Conservation (phyloP, 2,329 filamentous ascomycete species). For the Colletotrichum falcatum region DNA sequence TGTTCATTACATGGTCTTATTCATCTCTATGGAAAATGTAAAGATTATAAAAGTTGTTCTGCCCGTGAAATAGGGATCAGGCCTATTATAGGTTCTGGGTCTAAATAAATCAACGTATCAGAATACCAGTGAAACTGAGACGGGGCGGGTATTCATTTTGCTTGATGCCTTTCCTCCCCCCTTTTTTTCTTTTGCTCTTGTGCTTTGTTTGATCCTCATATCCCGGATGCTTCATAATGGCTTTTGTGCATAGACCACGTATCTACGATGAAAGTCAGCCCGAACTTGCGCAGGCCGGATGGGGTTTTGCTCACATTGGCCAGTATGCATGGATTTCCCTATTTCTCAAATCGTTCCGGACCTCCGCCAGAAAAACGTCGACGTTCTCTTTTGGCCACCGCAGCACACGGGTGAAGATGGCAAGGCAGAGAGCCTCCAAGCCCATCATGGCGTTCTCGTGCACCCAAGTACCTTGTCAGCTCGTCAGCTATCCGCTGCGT, state of each 20-base stretch:
- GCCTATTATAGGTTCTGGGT: not conserved
- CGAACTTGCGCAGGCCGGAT: too few relatives aligned
- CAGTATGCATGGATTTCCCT: slow-evolving; percentile 44
- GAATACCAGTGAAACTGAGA: not conserved
- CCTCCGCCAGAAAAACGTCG: slow-evolving; percentile 44
- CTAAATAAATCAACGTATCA: not conserved
- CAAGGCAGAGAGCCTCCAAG: slow-evolving; percentile 46
- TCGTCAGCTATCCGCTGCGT: not conserved
- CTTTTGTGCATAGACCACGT: slow-evolving; percentile 39
- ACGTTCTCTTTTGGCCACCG: slow-evolving; percentile 45
- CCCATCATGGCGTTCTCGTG: slow-evolving; percentile 42
- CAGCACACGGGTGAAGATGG: slow-evolving; percentile 46
- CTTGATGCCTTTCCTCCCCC: not conserved
- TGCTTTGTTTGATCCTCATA: not conserved
- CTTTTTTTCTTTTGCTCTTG: too few relatives aligned
- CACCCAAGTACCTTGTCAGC: slow-evolving; percentile 42
- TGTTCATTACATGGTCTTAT: not conserved
- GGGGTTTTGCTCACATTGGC: slow-evolving; percentile 23
- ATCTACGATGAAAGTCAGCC: not conserved
- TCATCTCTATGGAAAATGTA: not conserved
- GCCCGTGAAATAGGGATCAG: too few relatives aligned
- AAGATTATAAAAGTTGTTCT: not conserved
- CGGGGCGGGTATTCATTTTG: not conserved
- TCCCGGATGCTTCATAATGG: not conserved
- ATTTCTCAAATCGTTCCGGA: slow-evolving; percentile 45